phyloP scores from a whole-genome alignment of 2,329 filamentous ascomycete species.

The Alternaria sp. region DNA sequence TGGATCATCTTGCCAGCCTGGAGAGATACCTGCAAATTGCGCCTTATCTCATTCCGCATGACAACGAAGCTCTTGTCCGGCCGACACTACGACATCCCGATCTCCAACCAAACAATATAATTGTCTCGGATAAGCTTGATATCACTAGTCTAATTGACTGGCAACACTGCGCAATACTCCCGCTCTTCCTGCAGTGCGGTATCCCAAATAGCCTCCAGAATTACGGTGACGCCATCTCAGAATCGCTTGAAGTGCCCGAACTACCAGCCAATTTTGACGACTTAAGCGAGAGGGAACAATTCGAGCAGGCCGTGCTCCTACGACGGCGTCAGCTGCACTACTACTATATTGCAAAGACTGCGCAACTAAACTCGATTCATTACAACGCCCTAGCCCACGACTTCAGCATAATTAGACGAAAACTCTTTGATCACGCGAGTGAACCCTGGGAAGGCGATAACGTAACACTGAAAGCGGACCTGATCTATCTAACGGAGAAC shows the following conservation, averaged over 20 bases:
- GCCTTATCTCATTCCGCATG: constrained; percentile 28
- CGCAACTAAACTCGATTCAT: constrained; percentile 32
- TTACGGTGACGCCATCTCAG: constrained; percentile 43
- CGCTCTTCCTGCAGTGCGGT: constrained; percentile 46
- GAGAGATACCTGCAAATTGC: constrained; percentile 36
- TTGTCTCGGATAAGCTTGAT: constrained; percentile 37
- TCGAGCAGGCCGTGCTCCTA: constrained; percentile 32
- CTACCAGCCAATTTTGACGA: constrained; percentile 32
- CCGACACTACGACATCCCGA: constrained; percentile 46
- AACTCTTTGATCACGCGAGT: constrained; percentile 33
- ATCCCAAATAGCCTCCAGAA: constrained; percentile 52
- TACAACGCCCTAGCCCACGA: constrained; percentile 31
- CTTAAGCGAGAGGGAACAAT: constrained; percentile 28
- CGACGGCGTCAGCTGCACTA: constrained; percentile 39
- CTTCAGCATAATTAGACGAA: constrained; percentile 29
- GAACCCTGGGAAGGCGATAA: constrained; percentile 40
- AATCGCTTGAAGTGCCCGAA: constrained; percentile 25
- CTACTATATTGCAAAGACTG: constrained; percentile 35
- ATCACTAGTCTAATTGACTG: constrained; percentile 51
- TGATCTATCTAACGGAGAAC: constrained; percentile 26
- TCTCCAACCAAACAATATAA: constrained; percentile 43
- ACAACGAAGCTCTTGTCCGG: constrained; percentile 13
- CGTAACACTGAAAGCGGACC: constrained; percentile 33
- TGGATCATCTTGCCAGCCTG: constrained; percentile 35
- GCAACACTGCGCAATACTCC: constrained; percentile 35